Evolutionary conservation across 2,329 filamentous ascomycete species (phyloP), one percentile per base, ranked within the genome.

Genomic region (Ophiocordyceps polyrhachis-furcata): DNA sequence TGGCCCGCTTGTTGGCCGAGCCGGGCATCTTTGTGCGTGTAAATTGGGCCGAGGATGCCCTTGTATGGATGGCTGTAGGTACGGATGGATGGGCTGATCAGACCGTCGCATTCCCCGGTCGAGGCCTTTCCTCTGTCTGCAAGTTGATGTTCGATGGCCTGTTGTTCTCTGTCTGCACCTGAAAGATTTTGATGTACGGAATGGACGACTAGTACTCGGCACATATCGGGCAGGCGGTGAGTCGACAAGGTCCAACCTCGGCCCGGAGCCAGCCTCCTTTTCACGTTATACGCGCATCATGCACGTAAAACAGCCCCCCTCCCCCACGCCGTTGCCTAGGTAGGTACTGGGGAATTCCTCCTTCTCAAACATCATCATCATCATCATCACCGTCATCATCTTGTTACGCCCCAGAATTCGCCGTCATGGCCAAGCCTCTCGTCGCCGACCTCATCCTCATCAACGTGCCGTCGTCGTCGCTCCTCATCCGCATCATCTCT

Each of bases 1-100:
- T 79, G 53, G 76, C 71, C 47, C 69, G 70, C 58, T 81, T 83
- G 48, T 68, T 72, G 40, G 57, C 48, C 43, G 55, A 46, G 9
- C 52, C 55, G n/a, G 54, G 43, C 56, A 61, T 61, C 6, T 3
- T 38, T n/a, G 28, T 29, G 25, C 25, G 25, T 28, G 25, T 28
- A 28, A 5, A 9, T 5, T 28, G 25, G 25, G 25, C 9, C 25
- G 25, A 28, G 25, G 25, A 28, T 28, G 25, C 25, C 25, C 25
- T 28, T 23, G 21, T 23, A 23, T 6, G 21, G 21, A 23, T 23
- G 21, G 21, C 21, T 23, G 21, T 23, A 23, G 4, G 21, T 23
- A 23, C 6, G 21, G 3, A 23, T 23, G 25, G 25, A 28, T 28
- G 25, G 25, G 25, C 25, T 7, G 25, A 28, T 28, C 25, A 28